Base-by-base conservation (phyloP, 495 filamentous ascomycete species). In the Rhizodiscina lignyota region DNA sequence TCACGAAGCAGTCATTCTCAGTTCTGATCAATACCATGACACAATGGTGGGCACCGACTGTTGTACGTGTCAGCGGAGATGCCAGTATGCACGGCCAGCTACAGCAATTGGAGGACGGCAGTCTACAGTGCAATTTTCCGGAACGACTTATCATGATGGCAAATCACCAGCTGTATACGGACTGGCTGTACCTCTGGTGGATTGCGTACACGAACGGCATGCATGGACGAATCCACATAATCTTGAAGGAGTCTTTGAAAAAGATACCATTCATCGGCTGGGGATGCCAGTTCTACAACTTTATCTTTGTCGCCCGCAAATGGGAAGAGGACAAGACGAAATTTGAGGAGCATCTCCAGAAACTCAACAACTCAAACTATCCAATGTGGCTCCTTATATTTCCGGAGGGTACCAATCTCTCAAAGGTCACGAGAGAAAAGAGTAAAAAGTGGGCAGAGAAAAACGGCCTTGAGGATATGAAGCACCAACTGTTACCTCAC, bases 171-270 rank as follows among this genome's bases (percentile, higher is more conserved):
- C 36, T 60, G 6, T 60, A 60, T 38, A 58, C 55, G 4, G 56
- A 60, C 42, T 60, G 56, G 56, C 37, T 60, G 29, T 60, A 60
- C 32, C 47, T 60, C 18, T 60, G 56, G 56, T 60, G 56, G 56
- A 53, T 58, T 29, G 56, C 56, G 8, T 60, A 58, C 36, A 60
- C 56, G 2, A 56, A 56, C 43, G 43, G 45, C 39, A 60, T 60
- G 56, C 56, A 60, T 27, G 56, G 56, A 18, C 51, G 44, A 18
- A 50, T 60, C 44, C 58, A 58, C 44, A 60, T 60, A 40, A 58
- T 60, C 33, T 41, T 60, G 4, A 60, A 60, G 32, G 54, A 60
- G 30, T 55, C 53, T n/a, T 30, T 60, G 31, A 54, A 53, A 37
- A 47, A 52, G 19, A 48, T 60, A 15, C 56, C 56, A 1, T 50